These are phyloP conservation scores for Dendrocalamus sinicus DNA, from an alignment of 176 grass and related monocot species.

Conservation along the genomic window DNA sequence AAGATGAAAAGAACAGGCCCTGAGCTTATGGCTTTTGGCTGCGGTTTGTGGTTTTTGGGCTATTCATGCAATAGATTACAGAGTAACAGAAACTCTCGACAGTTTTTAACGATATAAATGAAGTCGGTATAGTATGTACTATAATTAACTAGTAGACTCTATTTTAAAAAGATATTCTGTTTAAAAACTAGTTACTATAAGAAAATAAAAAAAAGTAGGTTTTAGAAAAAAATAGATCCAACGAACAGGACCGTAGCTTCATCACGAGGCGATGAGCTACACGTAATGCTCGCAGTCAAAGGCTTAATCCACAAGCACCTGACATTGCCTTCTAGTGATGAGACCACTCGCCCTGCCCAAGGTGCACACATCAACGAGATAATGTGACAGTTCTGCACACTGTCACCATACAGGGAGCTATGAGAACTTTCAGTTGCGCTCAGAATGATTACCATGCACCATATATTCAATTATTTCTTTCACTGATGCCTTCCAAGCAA, in stretches of 20 bases:
- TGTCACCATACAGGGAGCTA: slow-evolving; percentile 38
- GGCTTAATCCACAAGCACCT: slow-evolving; percentile 1
- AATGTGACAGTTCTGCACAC: not conserved
- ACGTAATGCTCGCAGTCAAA: not conserved
- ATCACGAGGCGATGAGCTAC: not conserved
- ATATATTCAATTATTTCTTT: slow-evolving; percentile 16
- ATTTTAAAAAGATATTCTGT: too few species aligned
- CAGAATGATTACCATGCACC: slow-evolving; percentile 31
- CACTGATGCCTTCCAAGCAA: not conserved
- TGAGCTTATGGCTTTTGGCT: too few species aligned
- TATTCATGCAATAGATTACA: too few species aligned
- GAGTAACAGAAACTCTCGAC: too few species aligned
- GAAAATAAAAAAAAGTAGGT: too few species aligned
- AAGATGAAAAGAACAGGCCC: too few species aligned
- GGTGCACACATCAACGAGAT: not conserved
- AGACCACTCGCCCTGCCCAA: not conserved
- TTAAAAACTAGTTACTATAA: too few species aligned
- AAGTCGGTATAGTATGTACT: too few species aligned
- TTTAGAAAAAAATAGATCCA: too few species aligned
- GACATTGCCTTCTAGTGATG: slow-evolving; percentile 27
- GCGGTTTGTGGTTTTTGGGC: too few species aligned
- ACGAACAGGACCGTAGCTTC: not conserved
- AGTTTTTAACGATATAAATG: too few species aligned
- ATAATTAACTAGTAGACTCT: too few species aligned
- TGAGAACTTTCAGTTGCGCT: not conserved